Conservation (phyloP, 768 basidiomycete genomes). For the Terana coerulea region DNA sequence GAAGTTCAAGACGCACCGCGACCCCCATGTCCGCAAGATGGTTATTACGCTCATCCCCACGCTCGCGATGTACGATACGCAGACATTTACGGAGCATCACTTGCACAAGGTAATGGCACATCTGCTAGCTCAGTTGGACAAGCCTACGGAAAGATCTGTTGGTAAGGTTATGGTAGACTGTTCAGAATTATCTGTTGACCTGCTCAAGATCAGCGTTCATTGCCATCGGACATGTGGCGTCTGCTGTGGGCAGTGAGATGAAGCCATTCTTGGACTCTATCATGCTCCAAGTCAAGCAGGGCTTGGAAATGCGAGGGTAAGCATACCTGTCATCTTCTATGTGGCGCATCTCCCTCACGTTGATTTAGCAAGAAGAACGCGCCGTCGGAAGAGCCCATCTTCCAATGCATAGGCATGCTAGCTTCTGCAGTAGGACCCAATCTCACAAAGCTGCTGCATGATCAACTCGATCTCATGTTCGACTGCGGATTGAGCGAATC, state of each 20-base stretch:
- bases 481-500: conserved; percentile 90
- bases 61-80: conserved; percentile 90
- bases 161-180: conserved; percentile 48
- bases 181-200: no score
- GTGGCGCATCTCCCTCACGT: no score
- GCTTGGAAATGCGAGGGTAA: conserved; percentile 85
- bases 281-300: conserved; percentile 83
- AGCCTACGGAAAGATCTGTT: conserved; percentile 82
- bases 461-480: conserved; percentile 96
- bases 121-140: conserved; percentile 82
- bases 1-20: conserved; percentile 82
- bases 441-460: conserved; percentile 91
- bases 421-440: conserved; percentile 94
- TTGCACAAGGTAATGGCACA: conserved; percentile 94
- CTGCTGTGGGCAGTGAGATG: conserved; percentile 91
- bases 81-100: conserved; percentile 87
- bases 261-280: conserved; percentile 92
- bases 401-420: conserved; percentile 97
- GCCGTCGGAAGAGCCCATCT: conserved; percentile 90
- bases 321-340: no score
- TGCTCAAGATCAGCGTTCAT: conserved; percentile 63
- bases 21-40: conserved; percentile 85
- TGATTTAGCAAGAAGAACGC: conserved; percentile 84
- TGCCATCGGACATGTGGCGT: conserved; percentile 93
- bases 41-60: conserved; percentile 96